Base-by-base conservation (phyloP, 1,284 basidiomycete species). In the Papiliotrema nemorosa region DNA sequence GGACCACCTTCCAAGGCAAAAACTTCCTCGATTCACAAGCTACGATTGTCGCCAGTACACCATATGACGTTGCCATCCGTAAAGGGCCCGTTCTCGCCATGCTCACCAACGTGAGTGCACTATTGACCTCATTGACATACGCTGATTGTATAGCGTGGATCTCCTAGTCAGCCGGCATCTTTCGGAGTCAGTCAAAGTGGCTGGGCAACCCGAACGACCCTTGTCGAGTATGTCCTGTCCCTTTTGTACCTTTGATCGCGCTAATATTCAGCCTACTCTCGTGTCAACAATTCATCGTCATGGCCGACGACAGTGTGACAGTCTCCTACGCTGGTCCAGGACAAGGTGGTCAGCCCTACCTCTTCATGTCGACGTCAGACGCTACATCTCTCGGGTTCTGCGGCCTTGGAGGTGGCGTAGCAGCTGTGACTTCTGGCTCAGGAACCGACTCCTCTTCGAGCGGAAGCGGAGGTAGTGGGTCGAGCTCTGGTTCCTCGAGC, bases 21-120 rank as follows among this genome's bases (percentile, higher is more conserved):
- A 68, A 59, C 27, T 90, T 86, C 83, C 69, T 82, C 7, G 77
- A 80, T 29, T 78, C 82, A 42, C 72, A 77, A 33, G 78, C 81
- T 27, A 67, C 82, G 55, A 79, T 90, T 25, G 70, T 90, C 21
- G 78, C 80, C 14, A 68, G 76, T n/a, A 81, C 81, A 33, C 63
- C 76, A 12, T 73, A 81, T 54, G 83, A 84, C 41, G 76, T 90
- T 18, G 85, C 82, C 5, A 78, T 90, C 57, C 79, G 82, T 67
- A 89, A 88, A 66, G 88, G 87, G 10, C 76, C 80, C 21, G 77
- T 88, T 5, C 73, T 90, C 46, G 79, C 82, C 13, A 76, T 88
- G 27, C 62, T 88, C 59, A 90, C 87, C 18, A 90, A 87, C 72
- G 82, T 88, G 51, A 60, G 67, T 60, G 10, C 38, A 36, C n/a